Conservation (phyloP, 2,329 filamentous ascomycete species). For the Xylariaceae sp. region DNA sequence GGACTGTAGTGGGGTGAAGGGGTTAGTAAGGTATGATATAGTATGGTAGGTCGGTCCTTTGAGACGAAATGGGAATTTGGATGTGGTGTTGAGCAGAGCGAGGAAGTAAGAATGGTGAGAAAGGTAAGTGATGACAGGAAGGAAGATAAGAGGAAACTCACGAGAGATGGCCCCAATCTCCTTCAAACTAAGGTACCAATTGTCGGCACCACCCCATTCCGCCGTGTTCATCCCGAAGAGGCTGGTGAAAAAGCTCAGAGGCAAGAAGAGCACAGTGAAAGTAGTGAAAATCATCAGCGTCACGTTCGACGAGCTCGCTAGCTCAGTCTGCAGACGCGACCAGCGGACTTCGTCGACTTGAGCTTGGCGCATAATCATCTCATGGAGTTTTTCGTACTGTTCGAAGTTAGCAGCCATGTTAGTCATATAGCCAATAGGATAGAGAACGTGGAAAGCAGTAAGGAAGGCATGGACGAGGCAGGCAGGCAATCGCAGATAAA, state of each 20-base stretch:
- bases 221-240: constrained; percentile 62
- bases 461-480: too few relatives aligned
- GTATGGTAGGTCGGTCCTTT: too few relatives aligned
- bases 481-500: too few relatives aligned
- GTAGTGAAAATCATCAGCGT: constrained; percentile 65
- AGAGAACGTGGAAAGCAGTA: too few relatives aligned
- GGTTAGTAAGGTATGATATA: too few relatives aligned
- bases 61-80: too few relatives aligned
- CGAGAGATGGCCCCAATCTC: constrained; percentile 46
- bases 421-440: too few relatives aligned
- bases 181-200: constrained; percentile 40
- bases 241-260: constrained; percentile 61
- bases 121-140: not conserved
- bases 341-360: constrained; percentile 64
- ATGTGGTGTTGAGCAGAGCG: too few relatives aligned
- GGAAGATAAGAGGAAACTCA: constrained; percentile 23
- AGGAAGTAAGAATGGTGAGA: not conserved
- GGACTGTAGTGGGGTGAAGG: constrained; percentile 31
- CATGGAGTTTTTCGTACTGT: constrained; percentile 60
- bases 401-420: constrained; percentile 12
- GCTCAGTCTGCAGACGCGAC: constrained; percentile 58
- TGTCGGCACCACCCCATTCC: constrained; percentile 51
- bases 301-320: constrained; percentile 58
- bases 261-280: constrained; percentile 60
- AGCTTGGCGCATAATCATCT: constrained; percentile 64